Evolutionary conservation across 2,329 filamentous ascomycete species (phyloP), one percentile per base, ranked within the genome.

Genomic region (Madurella fahalii): DNA sequence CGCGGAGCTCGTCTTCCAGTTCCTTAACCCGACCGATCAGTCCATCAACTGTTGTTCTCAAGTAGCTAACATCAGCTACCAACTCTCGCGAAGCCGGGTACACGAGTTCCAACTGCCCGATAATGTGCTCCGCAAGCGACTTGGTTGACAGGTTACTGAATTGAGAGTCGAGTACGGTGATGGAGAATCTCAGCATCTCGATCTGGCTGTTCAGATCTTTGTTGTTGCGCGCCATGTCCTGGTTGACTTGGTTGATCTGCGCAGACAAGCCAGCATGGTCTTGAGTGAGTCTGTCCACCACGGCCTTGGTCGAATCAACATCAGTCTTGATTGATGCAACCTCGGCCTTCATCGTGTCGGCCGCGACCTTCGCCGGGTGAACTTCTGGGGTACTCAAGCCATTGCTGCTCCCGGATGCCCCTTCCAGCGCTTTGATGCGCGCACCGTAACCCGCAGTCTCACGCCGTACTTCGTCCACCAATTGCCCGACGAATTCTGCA

Each of bases 121-220:
- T 59, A 9, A 81, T 75, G 1, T 65, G 66, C 5, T 70, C 66
- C 13, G 72, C 74, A 25, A 80, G 65, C 2, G 67, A 61, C 44
- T 69, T 73, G 1, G 77, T 76, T 17, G 64, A 71, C 8, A 84
- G 64, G 58, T 78, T 80, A 52, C 74, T 75, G 56, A 74, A 81
- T 56, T 78, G 79, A 0, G 56, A 52, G 61, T 79, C 74, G 8
- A 84, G 59, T 1, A 70, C 64, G 17, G 61, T 61, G 4, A 78
- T 32, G 44, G 73, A 65, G 40, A 71, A 62, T 15, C 71, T 67
- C 5, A 78, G 18, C n/a, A 60, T 60, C 1, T 63, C 54, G 1
- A 68, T 31, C 4, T 62, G 53, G 0, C 37, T 52, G 17, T 54
- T 57, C 31, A 65, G 44, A 11, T 47, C 41, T 17, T 52, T 40